Evolutionary conservation across 805 yeast species (phyloP).

Genomic region (Candida berthetii): DNA sequence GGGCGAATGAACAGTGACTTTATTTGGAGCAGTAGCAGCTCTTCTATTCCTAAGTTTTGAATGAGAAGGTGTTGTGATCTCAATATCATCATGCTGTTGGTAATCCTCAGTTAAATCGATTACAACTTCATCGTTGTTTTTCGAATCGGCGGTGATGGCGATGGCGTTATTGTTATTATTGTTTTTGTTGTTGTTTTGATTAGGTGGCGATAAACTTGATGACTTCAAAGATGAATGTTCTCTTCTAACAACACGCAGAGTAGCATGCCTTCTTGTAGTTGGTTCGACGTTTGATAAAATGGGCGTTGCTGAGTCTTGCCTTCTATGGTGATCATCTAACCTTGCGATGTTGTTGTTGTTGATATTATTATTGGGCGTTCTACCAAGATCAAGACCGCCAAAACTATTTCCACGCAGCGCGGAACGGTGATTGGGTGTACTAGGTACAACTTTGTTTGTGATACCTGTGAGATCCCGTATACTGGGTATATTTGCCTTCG

Average conservation of each 20-base stretch:
- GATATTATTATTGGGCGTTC: neutral
- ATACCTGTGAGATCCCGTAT: slow-evolving; percentile 4
- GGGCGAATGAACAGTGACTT: neutral
- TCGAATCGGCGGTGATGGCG: slow-evolving; percentile 1
- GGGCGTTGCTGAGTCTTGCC: neutral
- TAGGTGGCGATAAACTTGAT: slow-evolving; percentile 1
- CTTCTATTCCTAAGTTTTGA: neutral
- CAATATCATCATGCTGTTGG: slow-evolving; percentile 4
- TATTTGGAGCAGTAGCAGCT: neutral
- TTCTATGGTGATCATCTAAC: neutral
- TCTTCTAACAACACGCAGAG: slow-evolving; percentile 13
- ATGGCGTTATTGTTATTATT: neutral
- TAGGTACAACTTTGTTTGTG: neutral
- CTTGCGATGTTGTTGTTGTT: neutral
- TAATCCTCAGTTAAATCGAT: slow-evolving; percentile 17
- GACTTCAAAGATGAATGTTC: slow-evolving; percentile 9
- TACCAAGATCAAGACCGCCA: neutral
- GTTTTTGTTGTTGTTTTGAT: no score
- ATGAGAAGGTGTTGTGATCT: neutral
- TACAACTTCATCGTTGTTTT: slow-evolving; percentile 4
- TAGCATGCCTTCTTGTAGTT: slow-evolving; percentile 8
- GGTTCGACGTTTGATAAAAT: slow-evolving; percentile 4
- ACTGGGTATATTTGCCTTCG: slow-evolving; percentile 16
- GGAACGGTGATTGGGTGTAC: neutral
- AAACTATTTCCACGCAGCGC: neutral